Base-by-base conservation (phyloP, 1,284 basidiomycete species). In the Marasmius sp. region DNA sequence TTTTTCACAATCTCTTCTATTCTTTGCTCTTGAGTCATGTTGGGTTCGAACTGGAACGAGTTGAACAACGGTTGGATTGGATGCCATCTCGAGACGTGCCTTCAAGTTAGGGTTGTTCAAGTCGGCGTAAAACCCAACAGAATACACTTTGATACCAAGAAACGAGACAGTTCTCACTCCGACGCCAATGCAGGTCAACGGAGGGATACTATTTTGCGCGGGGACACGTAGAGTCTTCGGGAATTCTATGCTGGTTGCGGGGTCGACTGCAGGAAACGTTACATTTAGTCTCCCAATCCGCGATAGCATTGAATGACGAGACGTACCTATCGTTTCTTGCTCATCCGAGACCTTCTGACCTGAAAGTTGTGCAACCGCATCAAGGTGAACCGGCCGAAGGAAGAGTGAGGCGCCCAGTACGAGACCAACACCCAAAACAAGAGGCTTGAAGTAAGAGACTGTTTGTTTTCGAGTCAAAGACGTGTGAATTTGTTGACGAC, bases 151-250 rank as follows among this genome's bases (percentile, higher is more conserved):
- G 62, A 96, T 83, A 6, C 85, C 80, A 50, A 96, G 77, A 75
- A 96, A 94, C 11, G 92, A 91, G 49, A 96, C 94, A 0, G 88
- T 93, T 49, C 94, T 81, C 37, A 94, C 92, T 49, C 94, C 94
- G 1, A 92, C 77, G 1, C 94, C 94, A 11, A 95, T 76, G 6
- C 96, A 81, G 16, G 85, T 81, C 68, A 92, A 83, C 1, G 81
- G 76, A 10, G 88, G 85, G 12, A 85, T 72, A 8, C 83, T 80
- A 11, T 81, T 74, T 69, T 85, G 88, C 22, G 89, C 86, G 34
- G 86, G 83, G 38, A 91, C 79, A 20, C 70, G 78, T 18, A 92
- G 77, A 3, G 79, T 81, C 53, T 79, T 87, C 2, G 91, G 91
- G 69, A 93, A 93, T 61, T 80, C 76, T 64, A 93, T 85, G 9